Conservation (phyloP, 371 early-diverging fungal species). For the Mucor plumbeus region DNA sequence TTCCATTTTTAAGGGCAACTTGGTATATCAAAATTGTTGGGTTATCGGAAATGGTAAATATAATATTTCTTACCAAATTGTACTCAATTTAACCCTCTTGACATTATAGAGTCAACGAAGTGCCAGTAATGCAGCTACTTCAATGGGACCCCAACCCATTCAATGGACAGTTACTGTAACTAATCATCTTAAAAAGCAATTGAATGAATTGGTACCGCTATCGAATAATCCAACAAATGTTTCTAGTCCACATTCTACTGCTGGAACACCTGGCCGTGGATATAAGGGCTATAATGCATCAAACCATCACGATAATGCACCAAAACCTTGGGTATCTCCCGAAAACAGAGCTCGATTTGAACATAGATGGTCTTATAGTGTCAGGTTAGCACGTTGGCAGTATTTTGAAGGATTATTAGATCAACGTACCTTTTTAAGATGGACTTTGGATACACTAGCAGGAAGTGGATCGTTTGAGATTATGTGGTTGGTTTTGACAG, state of each 20-base stretch:
- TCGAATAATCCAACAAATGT: constrained; percentile 18
- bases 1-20: constrained; percentile 73
- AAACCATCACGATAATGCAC: constrained; percentile 38
- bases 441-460: constrained; percentile 62
- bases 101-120: constrained; percentile 40
- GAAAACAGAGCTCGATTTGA: constrained; percentile 62
- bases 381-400: constrained; percentile 71
- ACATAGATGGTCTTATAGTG: constrained; percentile 65
- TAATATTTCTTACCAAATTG: too few species aligned
- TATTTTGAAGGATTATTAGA: constrained; percentile 76
- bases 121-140: constrained; percentile 37
- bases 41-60: constrained; percentile 61
- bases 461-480: constrained; percentile 58
- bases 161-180: constrained; percentile 50
- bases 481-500: constrained; percentile 69
- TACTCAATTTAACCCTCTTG: neutral
- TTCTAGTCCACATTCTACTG: constrained; percentile 32
- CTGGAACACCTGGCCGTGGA: constrained; percentile 27
- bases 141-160: constrained; percentile 30
- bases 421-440: constrained; percentile 70
- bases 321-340: constrained; percentile 56
- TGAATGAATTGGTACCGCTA: constrained; percentile 49
- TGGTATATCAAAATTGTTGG: constrained; percentile 80
- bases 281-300: constrained; percentile 31
- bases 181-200: constrained; percentile 47